A percentile compares a stretch with the other conserved stretches of the same genome.
These are phyloP conservation scores for Rhodomyrtus tomentosa DNA, from an alignment of 345 rosid genomes.

Conservation along the genomic window DNA sequence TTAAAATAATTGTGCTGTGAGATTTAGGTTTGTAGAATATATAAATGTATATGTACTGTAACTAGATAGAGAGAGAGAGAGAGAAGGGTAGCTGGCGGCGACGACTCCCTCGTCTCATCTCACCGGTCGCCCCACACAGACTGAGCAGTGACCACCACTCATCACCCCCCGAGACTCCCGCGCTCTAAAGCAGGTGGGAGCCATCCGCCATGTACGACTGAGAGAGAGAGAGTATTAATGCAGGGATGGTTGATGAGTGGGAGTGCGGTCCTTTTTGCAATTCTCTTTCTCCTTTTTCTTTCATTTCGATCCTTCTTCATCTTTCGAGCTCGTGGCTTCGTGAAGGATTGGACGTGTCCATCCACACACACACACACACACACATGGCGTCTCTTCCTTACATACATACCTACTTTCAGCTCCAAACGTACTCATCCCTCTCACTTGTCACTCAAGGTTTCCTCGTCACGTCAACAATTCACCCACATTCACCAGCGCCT, in stretches of 20 bases:
- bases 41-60: neutral
- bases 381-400: neutral
- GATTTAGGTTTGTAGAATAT: neutral
- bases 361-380: neutral
- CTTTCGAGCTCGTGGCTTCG: neutral
- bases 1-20: neutral
- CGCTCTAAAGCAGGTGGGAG: neutral
- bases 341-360: neutral
- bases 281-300: neutral
- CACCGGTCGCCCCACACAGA: neutral
- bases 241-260: neutral
- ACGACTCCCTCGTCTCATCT: neutral
- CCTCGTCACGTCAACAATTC: neutral
- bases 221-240: neutral
- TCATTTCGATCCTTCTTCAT: neutral
- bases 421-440: neutral
- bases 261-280: neutral
- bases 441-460: neutral
- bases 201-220: neutral
- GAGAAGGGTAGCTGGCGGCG: neutral
- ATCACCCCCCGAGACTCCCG: neutral
- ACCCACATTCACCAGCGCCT: neutral
- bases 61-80: neutral
- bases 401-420: neutral
- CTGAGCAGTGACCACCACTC: neutral